Evolutionary conservation across 768 basidiomycete genomes (phyloP).

Genomic region (Cystobasidium tubakii): DNA sequence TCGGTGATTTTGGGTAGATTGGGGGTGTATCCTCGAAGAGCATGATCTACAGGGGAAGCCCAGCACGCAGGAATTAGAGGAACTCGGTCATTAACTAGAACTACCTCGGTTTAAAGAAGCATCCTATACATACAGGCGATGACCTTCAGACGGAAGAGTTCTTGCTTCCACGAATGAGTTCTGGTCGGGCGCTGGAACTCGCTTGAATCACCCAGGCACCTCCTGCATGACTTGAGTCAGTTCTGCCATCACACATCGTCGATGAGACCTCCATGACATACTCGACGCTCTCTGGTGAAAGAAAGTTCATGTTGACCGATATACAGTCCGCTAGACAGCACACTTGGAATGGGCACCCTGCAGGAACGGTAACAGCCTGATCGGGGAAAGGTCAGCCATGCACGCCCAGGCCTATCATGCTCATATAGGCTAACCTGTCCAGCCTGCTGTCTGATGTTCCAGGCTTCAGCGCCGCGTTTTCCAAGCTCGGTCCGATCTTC

Average conservation of each 20-base stretch:
- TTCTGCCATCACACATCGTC: background rate
- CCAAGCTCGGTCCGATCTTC: conserved; percentile 63
- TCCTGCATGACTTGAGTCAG: conserved; percentile 40
- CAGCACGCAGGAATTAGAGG: too few species aligned
- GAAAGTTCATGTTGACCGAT: conserved; percentile 91
- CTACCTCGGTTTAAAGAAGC: too few species aligned
- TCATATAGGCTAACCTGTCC: conserved; percentile 59
- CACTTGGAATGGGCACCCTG: conserved; percentile 61
- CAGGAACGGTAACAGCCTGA: conserved; percentile 84
- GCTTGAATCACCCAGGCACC: conserved; percentile 73
- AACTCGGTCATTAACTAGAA: too few species aligned
- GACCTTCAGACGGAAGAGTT: conserved; percentile 78
- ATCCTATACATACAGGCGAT: conserved; percentile 69
- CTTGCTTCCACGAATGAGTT: conserved; percentile 85
- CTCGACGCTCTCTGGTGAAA: conserved; percentile 83
- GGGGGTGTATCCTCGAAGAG: background rate
- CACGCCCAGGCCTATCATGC: background rate
- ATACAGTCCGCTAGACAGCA: conserved; percentile 86
- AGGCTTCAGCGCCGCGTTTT: conserved; percentile 65
- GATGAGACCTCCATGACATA: too few species aligned
- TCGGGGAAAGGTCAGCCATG: background rate
- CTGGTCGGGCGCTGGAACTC: conserved; percentile 89
- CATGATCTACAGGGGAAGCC: background rate
- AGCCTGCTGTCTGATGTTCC: conserved; percentile 78
- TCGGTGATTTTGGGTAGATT: background rate